These are phyloP conservation scores for Kwoniella newhampshirensis DNA, from an alignment of 768 basidiomycete genomes.

Conservation along the genomic window DNA sequence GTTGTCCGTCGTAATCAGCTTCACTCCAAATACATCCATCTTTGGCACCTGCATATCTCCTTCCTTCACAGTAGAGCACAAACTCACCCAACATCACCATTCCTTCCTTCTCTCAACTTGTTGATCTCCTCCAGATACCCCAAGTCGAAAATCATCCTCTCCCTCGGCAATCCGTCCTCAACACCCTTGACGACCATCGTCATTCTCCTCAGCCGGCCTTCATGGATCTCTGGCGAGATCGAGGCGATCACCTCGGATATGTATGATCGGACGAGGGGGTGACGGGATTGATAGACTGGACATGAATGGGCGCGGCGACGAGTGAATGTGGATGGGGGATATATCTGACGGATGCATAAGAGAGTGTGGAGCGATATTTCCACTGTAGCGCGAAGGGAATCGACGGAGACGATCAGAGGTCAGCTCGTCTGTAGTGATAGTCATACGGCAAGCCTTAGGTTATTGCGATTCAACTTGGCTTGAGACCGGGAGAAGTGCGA, in stretches of 20 bases:
- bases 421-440: background rate
- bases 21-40: too few species aligned
- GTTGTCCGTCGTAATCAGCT: too few species aligned
- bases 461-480: too few species aligned
- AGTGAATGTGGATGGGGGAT: constrained; percentile 83
- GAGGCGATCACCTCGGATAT: constrained; percentile 83
- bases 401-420: background rate
- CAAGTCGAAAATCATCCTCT: constrained; percentile 86
- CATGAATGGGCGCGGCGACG: constrained; percentile 85
- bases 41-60: too few species aligned
- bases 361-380: constrained; percentile 92
- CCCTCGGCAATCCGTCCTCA: constrained; percentile 74
- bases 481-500: too few species aligned
- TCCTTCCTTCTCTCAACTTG: constrained; percentile 21
- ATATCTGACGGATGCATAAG: constrained; percentile 84
- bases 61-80: background rate
- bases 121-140: constrained; percentile 62
- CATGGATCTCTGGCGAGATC: constrained; percentile 70
- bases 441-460: too few species aligned
- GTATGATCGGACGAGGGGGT: constrained; percentile 82
- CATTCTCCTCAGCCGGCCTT: constrained; percentile 63
- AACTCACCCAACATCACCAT: constrained; percentile 29
- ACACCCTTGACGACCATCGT: constrained; percentile 76
- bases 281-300: constrained; percentile 87
- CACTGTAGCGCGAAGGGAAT: constrained; percentile 62